Evolutionary conservation across 2,329 filamentous ascomycete genomes (phyloP), one percentile per base, ranked within the genome.

Genomic region (Colletotrichum magnum): DNA sequence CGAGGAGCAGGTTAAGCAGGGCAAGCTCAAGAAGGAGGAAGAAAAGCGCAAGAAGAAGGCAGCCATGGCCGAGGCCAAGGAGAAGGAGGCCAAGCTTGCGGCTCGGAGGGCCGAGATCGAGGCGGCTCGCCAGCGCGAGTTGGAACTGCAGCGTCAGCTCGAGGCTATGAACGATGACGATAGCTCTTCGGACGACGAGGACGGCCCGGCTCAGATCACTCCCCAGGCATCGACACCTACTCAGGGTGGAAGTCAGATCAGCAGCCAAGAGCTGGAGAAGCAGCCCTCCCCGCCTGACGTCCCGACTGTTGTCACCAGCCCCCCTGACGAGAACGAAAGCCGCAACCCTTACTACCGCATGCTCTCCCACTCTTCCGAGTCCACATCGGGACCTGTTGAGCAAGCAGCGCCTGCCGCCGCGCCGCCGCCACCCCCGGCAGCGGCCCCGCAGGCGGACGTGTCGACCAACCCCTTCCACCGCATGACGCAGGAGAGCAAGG

Each of bases 401-500:
- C 81, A 81, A 70, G 80, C 83, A 60, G 83, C 84, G 16, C 79
- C 85, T 36, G 77, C 83, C 26, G 76, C 85, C 24, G 77, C 84
- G 56, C 78, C 84, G 16, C 78, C 80, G 18, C 79, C 80, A 26
- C 79, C 78, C 32, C 77, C 79, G 54, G 77, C 74, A 36, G 32
- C 32, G 7, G 32, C 78, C 77, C 74, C 50, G 79, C 79, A 76
- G 41, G 78, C 74, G 26, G 87, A 91, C 54, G 86, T 88, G 26
- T 95, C 93, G n/a, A 98, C 94, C 10, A 99, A 99, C 78, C 96
- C 96, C 5, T 99, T 98, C 90, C 93, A 97, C 79, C 93, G 94
- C 65, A 89, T 97, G 77, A 90, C 92, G 5, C 89, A 92, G 74
- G 88, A 93, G 72, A 82, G 82, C 68, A 86, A 86, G 77, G 79